Conservation (phyloP, 2,329 filamentous ascomycete species). For the Cryphonectria nitschkei region DNA sequence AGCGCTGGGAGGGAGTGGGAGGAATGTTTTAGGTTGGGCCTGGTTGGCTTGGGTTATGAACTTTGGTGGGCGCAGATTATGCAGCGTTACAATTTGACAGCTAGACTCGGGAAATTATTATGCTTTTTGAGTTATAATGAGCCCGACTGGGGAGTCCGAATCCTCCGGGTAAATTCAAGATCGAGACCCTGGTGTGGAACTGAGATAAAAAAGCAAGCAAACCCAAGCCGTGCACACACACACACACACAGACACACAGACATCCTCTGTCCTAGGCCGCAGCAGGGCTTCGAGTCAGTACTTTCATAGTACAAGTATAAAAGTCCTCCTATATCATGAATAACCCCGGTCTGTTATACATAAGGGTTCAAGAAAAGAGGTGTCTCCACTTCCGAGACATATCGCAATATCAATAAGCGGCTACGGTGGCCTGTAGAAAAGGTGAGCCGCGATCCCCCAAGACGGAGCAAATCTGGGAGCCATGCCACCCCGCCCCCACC, state of each 20-base stretch:
- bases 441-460: not conserved
- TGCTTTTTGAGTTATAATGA: slow-evolving; percentile 2
- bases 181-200: not conserved
- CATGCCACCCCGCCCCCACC: no score
- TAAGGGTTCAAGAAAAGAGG: slow-evolving; percentile 1
- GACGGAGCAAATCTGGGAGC: not conserved
- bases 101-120: slow-evolving; percentile 4
- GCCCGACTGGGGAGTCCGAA: not conserved
- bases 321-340: slow-evolving; percentile 9
- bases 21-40: not conserved
- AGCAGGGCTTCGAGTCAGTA: slow-evolving; percentile 5
- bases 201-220: not conserved
- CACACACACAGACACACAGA: no score
- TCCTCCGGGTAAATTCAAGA: slow-evolving; percentile 6
- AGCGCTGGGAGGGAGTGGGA: not conserved
- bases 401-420: slow-evolving; percentile 4
- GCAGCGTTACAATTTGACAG: not conserved
- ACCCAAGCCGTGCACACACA: not conserved
- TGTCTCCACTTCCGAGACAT: slow-evolving; percentile 4
- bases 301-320: not conserved
- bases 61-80: not conserved
- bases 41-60: not conserved
- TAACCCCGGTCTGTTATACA: not conserved
- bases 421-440: not conserved
- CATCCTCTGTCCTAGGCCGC: not conserved